Evolutionary conservation across 2,329 filamentous ascomycete genomes (phyloP).

Genomic region (Aaosphaeria pasadenensis): DNA sequence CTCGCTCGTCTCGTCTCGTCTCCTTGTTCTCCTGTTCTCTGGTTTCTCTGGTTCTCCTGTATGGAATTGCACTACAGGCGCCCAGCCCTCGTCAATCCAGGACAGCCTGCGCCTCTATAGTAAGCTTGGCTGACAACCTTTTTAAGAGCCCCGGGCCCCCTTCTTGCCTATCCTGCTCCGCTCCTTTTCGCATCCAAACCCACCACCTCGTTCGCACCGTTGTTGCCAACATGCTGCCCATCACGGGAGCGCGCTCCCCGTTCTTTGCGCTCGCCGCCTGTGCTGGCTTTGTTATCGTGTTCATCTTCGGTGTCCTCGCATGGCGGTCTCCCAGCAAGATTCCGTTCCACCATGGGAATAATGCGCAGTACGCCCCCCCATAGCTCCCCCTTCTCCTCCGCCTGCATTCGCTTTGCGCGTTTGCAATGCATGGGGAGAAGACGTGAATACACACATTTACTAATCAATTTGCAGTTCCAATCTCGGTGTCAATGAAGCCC

Average conservation of each 20-base stretch:
- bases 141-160: neutral
- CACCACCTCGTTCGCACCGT: neutral
- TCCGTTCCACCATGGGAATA: neutral
- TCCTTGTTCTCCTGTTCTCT: too few species aligned
- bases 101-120: too few species aligned
- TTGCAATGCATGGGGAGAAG: too few species aligned
- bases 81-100: too few species aligned
- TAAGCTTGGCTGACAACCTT: neutral
- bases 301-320: conserved; percentile 33
- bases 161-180: neutral
- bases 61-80: too few species aligned
- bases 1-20: too few species aligned
- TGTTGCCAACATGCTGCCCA: conserved; percentile 24
- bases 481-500: conserved; percentile 28
- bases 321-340: conserved; percentile 29
- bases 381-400: too few species aligned
- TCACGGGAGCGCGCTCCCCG: conserved; percentile 28
- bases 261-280: conserved; percentile 28
- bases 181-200: neutral
- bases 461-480: conserved; percentile 8
- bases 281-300: conserved; percentile 28
- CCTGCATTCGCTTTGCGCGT: too few species aligned
- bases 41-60: too few species aligned
- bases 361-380: too few species aligned
- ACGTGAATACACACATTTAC: too few species aligned